phyloP scores from a whole-genome alignment of 192 early-diverging fungal species.

The Paraglomus brasilianum region DNA sequence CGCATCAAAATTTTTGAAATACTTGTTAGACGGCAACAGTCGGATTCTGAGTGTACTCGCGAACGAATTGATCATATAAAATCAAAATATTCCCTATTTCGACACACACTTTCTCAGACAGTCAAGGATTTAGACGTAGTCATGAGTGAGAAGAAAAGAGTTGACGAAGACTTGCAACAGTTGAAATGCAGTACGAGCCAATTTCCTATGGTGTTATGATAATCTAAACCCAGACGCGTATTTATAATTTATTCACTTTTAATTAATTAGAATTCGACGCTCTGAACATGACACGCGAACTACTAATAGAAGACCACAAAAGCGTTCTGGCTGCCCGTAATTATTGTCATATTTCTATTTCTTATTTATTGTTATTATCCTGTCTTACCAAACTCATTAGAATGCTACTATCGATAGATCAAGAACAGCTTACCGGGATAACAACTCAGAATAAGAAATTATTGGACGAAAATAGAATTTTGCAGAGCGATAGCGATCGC shows the following conservation, averaged over 20 bases:
- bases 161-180: constrained; percentile 7
- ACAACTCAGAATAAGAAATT: neutral
- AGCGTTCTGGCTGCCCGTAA: constrained; percentile 4
- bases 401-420: neutral
- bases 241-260: neutral
- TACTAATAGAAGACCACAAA: neutral
- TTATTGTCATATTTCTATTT: too few relatives aligned
- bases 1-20: constrained; percentile 14
- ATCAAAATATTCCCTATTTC: constrained; percentile 15
- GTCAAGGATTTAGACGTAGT: constrained; percentile 7
- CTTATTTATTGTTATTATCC: neutral
- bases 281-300: neutral
- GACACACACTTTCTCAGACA: constrained; percentile 9
- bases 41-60: neutral
- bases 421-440: neutral
- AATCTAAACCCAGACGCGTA: neutral
- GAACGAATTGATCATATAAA: constrained; percentile 19
- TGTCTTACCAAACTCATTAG: neutral
- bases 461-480: neutral
- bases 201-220: neutral
- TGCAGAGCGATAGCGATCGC: too few relatives aligned
- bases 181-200: neutral
- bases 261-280: constrained; percentile 1
- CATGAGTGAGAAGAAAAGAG: constrained; percentile 10
- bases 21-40: constrained; percentile 11